Percentiles rank a stretch among this genome's conserved stretches.
Evolutionary conservation across 192 early-diverging fungal species (phyloP).

Genomic region (Helicostylum pulchrum): DNA sequence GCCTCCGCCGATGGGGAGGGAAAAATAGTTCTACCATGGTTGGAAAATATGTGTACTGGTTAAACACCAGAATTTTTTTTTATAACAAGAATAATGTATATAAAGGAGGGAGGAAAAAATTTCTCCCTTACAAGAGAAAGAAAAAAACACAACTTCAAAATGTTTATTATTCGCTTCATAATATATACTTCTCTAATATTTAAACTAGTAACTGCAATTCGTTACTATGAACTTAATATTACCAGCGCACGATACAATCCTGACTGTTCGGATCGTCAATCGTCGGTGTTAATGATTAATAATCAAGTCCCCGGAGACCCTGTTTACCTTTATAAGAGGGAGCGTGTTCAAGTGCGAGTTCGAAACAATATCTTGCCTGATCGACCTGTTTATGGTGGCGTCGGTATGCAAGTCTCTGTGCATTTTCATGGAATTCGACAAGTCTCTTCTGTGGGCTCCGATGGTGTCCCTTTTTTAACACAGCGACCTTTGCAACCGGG

Average conservation of each 20-base stretch:
- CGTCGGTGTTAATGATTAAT: conserved; percentile 24
- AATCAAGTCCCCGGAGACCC: conserved; percentile 39
- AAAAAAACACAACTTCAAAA: too few species aligned
- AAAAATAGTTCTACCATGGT: too few species aligned
- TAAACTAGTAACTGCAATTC: neutral
- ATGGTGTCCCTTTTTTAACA: conserved; percentile 58
- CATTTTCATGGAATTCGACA: conserved; percentile 51
- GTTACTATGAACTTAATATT: conserved; percentile 33
- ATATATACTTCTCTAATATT: too few species aligned
- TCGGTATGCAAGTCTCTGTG: conserved; percentile 11
- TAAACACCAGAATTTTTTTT: too few species aligned
- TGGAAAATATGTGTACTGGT: too few species aligned
- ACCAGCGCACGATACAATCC: conserved; percentile 10
- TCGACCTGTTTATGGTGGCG: neutral
- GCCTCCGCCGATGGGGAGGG: too few species aligned
- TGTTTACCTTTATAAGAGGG: conserved; percentile 49
- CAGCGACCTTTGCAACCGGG: conserved; percentile 48
- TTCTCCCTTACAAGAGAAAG: too few species aligned
- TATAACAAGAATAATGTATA: too few species aligned
- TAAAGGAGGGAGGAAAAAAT: too few species aligned
- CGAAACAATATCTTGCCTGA: conserved; percentile 26
- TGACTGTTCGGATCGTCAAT: conserved; percentile 19
- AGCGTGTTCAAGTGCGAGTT: conserved; percentile 44
- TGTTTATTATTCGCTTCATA: too few species aligned
- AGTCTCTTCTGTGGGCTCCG: conserved; percentile 34